Percentiles rank a stretch among this genome's conserved stretches.
These are phyloP conservation scores for Uronychia binucleata DNA, from an alignment of 73 alveolate genomes.

Conservation along the genomic window DNA sequence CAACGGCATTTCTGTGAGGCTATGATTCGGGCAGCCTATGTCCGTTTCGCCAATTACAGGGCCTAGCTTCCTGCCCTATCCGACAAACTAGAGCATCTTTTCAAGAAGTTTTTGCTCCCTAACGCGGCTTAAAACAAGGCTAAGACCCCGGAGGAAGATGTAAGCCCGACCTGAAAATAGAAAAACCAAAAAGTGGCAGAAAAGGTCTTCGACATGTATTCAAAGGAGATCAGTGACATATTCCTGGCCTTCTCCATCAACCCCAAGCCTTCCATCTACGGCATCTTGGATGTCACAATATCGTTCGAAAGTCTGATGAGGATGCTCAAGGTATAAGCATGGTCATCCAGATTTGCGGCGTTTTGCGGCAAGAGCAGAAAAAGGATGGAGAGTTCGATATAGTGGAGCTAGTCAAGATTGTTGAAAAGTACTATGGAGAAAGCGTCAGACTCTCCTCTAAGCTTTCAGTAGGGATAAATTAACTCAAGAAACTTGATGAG, in stretches of 20 bases:
- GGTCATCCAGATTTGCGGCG: not conserved
- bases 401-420: slow-evolving; percentile 35
- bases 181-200: slow-evolving; percentile 58
- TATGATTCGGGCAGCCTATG: slow-evolving; percentile 81
- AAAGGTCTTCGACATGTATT: slow-evolving; percentile 49
- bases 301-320: slow-evolving; percentile 43
- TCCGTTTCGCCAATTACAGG: slow-evolving; percentile 61
- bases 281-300: slow-evolving; percentile 42
- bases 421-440: slow-evolving; percentile 64
- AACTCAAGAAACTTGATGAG: not conserved
- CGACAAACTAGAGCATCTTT: slow-evolving; percentile 44
- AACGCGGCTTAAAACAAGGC: slow-evolving; percentile 55
- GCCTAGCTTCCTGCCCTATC: slow-evolving; percentile 41
- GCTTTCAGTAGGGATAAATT: not conserved
- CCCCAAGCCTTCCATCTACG: slow-evolving; percentile 23
- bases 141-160: slow-evolving; percentile 53
- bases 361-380: not conserved
- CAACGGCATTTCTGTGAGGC: slow-evolving; percentile 85
- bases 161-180: slow-evolving; percentile 1
- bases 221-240: slow-evolving; percentile 22
- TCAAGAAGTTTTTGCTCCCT: slow-evolving; percentile 48
- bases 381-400: not conserved
- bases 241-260: slow-evolving; percentile 47
- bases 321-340: slow-evolving; percentile 18
- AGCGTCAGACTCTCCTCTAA: slow-evolving; percentile 28